These are phyloP conservation scores for Rhododendron williamsianum DNA, from an alignment of 148 eudicot genomes.

Conservation along the genomic window DNA sequence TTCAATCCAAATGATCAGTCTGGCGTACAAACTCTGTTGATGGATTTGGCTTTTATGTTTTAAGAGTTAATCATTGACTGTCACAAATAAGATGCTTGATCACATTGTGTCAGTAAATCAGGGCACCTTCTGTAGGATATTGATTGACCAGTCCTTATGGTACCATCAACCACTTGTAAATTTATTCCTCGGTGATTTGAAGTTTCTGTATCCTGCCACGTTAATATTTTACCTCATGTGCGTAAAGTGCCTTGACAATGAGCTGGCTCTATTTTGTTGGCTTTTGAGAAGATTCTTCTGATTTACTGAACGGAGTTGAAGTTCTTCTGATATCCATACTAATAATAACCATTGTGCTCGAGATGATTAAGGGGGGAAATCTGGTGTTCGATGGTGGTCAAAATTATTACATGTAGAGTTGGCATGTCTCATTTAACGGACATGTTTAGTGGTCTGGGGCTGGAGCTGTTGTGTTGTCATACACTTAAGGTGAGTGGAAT, in stretches of 20 bases:
- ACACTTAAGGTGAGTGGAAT: not conserved
- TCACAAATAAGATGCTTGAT: not conserved
- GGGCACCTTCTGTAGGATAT: not conserved
- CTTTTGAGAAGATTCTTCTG: not conserved
- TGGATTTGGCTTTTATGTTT: slow-evolving; percentile 9
- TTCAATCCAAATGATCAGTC: not conserved
- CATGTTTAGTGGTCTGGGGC: not conserved
- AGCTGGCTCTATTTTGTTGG: not conserved
- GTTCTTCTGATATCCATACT: not conserved
- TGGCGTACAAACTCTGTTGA: not conserved
- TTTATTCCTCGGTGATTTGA: not conserved
- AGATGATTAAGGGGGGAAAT: not conserved
- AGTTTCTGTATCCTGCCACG: not conserved
- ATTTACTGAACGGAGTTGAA: slow-evolving; percentile 6
- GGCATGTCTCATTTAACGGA: not conserved
- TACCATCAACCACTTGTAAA: not conserved
- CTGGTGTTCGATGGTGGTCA: not conserved
- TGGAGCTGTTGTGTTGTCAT: slow-evolving; percentile 6
- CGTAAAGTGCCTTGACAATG: not conserved
- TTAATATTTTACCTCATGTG: not conserved
- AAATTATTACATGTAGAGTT: not conserved
- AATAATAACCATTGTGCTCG: not conserved
- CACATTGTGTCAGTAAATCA: not conserved
- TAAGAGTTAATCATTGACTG: not conserved
- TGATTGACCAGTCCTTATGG: not conserved